These are phyloP conservation scores for Paramecium bursaria DNA, from an alignment of 73 alveolate species.

Conservation along the genomic window DNA sequence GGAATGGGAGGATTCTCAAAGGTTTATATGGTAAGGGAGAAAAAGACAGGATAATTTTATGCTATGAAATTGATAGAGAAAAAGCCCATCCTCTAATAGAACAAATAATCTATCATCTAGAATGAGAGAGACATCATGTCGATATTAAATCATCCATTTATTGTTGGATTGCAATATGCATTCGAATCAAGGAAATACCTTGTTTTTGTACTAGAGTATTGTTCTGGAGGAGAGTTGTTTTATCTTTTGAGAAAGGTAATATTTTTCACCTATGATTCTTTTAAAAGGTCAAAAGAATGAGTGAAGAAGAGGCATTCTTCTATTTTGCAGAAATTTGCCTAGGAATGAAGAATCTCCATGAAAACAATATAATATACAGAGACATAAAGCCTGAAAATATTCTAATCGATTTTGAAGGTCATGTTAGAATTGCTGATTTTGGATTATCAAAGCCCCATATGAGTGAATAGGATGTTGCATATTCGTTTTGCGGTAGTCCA, in stretches of 20 bases:
- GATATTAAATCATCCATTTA: constrained; percentile 86
- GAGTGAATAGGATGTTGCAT: constrained; percentile 66
- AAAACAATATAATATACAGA: constrained; percentile 71
- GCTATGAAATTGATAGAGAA: constrained; percentile 55
- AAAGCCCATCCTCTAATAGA: constrained; percentile 46
- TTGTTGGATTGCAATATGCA: constrained; percentile 86
- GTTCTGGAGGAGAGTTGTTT: constrained; percentile 83
- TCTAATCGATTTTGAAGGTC: constrained; percentile 80
- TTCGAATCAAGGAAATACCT: constrained; percentile 86
- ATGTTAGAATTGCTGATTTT: constrained; percentile 76
- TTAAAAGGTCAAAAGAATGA: constrained; percentile 75
- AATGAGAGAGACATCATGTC: constrained; percentile 87
- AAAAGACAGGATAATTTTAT: constrained; percentile 44
- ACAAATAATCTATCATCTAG: constrained; percentile 62
- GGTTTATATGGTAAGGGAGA: constrained; percentile 58
- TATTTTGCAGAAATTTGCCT: constrained; percentile 77
- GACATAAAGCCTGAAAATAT: constrained; percentile 88
- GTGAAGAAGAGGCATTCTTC: constrained; percentile 76
- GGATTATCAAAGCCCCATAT: constrained; percentile 76
- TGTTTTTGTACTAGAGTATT: constrained; percentile 89
- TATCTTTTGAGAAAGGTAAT: constrained; percentile 69
- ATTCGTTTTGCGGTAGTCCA: constrained; percentile 81
- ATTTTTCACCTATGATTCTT: constrained; percentile 4
- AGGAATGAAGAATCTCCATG: constrained; percentile 82
- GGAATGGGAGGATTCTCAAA: constrained; percentile 65